Evolutionary conservation across 2,329 filamentous ascomycete genomes (phyloP), one percentile per base, ranked within the genome.

Genomic region (Gyromitra esculenta): DNA sequence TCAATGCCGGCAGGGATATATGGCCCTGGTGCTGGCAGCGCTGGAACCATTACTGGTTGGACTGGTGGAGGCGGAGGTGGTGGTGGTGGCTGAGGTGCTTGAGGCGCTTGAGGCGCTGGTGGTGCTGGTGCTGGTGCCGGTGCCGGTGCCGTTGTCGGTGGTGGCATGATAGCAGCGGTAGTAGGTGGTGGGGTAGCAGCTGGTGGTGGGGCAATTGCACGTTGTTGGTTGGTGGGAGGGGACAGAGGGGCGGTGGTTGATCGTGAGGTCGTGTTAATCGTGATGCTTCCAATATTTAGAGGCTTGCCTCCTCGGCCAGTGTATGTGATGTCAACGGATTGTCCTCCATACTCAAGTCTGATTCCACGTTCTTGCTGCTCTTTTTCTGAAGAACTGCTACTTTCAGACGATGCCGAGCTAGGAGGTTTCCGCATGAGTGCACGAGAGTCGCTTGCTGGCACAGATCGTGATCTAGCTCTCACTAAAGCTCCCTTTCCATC

Each of bases 231-330:
- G 2, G 25, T 41, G 35, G 62, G 48, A 0, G 54, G 21, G 18
- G 50, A 21, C 45, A 73, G 37, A 57, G 76, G 76, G 8, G 69
- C 35, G 9, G 73, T 67, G 11, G 75, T 72, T 3, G 78, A 78
- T 35, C 78, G 78, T 21, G 78, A 77, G 6, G 78, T 79, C 9
- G 78, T 79, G 25, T 79, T 79, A 48, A 79, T 79, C 8, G 78
- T 79, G 45, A 79, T 79, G 21, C 76, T 79, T 37, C 78, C 78
- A 39, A 79, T 75, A 21, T 60, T 75, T 21, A 78, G 41, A 13
- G 78, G 69, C 50, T 78, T 79, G 39, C 76, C 78, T 39, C 68
- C 68, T 18, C 66, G 52, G 21, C 77, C 73, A 9, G 64, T 73
- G 50, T 78, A 78, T 5, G 68, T 76, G 56, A 79, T 79, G 41